These are phyloP conservation scores for Pleurotus eryngii DNA, from an alignment of 768 basidiomycete species.

Conservation along the genomic window DNA sequence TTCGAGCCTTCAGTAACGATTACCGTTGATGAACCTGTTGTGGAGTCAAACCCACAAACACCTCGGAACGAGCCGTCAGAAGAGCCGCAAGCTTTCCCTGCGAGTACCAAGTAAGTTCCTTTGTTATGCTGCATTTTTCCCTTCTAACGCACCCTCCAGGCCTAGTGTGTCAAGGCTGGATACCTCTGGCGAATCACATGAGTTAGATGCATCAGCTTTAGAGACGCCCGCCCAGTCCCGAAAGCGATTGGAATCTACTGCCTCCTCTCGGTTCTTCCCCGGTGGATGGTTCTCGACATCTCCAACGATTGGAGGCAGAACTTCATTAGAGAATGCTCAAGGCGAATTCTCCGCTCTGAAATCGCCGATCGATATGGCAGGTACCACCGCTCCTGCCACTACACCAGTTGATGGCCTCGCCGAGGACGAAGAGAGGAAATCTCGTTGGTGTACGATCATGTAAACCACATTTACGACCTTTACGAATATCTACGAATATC, in stretches of 20 bases:
- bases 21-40: not conserved
- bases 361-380: conserved; percentile 21
- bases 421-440: conserved; percentile 26
- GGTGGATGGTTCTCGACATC: conserved; percentile 48
- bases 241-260: conserved; percentile 46
- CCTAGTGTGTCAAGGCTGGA: conserved; percentile 14
- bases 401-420: conserved; percentile 12
- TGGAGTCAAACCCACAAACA: not conserved
- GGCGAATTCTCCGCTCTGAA: conserved; percentile 43
- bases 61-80: not conserved
- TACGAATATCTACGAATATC: not conserved
- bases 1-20: not conserved
- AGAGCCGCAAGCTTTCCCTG: conserved; percentile 15
- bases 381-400: conserved; percentile 16
- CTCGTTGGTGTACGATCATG: conserved; percentile 40
- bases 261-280: conserved; percentile 56
- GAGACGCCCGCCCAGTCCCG: conserved; percentile 23
- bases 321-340: conserved; percentile 47
- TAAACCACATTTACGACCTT: conserved; percentile 14
- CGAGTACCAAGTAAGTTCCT: not conserved
- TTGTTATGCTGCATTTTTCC: not conserved
- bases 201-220: conserved; percentile 11
- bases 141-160: conserved; percentile 8
- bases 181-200: conserved; percentile 12
- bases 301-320: conserved; percentile 36